Evolutionary conservation across 2,329 filamentous ascomycete species (phyloP), one percentile per base, ranked within the genome.

Genomic region (Stagonosporopsis tanaceti): DNA sequence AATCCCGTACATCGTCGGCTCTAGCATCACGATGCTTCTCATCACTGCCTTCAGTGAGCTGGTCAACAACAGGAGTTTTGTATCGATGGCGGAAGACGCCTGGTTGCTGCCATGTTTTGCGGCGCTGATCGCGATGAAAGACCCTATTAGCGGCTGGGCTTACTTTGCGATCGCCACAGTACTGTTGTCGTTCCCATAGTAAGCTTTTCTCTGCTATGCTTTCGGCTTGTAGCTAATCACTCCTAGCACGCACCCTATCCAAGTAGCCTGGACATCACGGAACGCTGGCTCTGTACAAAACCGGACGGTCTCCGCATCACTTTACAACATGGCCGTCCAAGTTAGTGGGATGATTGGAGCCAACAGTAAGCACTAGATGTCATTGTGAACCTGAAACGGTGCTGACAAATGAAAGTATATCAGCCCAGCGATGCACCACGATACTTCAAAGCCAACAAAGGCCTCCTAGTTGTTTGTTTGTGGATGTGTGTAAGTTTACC

Each of bases 281-380:
- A 59, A 59, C 6, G 44, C 51, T 20, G 53, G 53, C 32, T 51
- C 57, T 20, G 57, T 59, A 20, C 57, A 54, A 14, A 55, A 53
- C 6, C 40, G 57, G 25, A 59, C 57, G 11, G 51, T 59, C 2
- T 53, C 48, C 11, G 57, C 57, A 15, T 53, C 51, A 25, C 39
- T 55, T n/a, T 88, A 88, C 71, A 89, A 88, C 55, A 70, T 70
- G 65, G 62, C 64, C 28, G 68, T 72, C 2, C 68, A 70, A 56
- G 47, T 62, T 9, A 59, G 55, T 47, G 61, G 58, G 6, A 64
- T 64, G 50, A 60, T 57, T 24, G 59, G 59, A 17, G 59, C 59
- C n/a, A 61, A 61, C 39, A 60, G 55, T 46, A 45, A 38, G 54
- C 20, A 11, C 3, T 37, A 9, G 2, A 6, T 14, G 47, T 9